Conservation (phyloP, 768 basidiomycete genomes). For the Tephrocybe sp. region DNA sequence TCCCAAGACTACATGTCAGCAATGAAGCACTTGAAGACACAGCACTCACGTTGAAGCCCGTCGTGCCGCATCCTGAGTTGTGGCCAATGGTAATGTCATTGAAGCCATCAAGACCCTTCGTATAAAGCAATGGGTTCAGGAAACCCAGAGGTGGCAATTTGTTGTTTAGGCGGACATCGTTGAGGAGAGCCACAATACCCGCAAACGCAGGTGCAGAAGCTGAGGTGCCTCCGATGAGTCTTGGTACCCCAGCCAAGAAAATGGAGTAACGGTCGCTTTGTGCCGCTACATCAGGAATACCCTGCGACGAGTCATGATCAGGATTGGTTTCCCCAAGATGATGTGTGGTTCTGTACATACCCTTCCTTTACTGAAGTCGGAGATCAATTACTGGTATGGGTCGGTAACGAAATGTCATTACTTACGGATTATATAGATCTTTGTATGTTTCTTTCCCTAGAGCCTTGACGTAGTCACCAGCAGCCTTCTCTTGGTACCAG, state of each 20-base stretch:
- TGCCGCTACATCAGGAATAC: conserved; percentile 64
- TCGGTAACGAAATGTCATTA: background rate
- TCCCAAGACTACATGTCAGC: background rate
- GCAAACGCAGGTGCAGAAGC: conserved; percentile 62
- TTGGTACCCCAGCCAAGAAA: conserved; percentile 36
- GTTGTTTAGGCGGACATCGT: conserved; percentile 51
- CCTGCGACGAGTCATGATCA: conserved; percentile 31
- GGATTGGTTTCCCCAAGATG: background rate
- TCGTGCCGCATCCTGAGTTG: conserved; percentile 57
- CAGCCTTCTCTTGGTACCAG: conserved; percentile 43
- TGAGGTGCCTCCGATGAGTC: conserved; percentile 57
- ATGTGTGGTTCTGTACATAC: conserved; percentile 31
- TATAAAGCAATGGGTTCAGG: conserved; percentile 63
- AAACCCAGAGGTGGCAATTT: conserved; percentile 54
- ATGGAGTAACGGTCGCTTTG: conserved; percentile 51
- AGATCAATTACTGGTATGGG: background rate
- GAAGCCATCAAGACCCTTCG: conserved; percentile 35
- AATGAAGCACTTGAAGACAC: background rate
- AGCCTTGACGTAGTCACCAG: conserved; percentile 26
- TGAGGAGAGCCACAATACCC: conserved; percentile 60
- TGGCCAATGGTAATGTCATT: conserved; percentile 59
- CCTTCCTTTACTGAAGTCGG: conserved; percentile 40
- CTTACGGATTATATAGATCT: conserved; percentile 57
- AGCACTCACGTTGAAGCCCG: conserved; percentile 55
- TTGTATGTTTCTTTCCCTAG: conserved; percentile 39